A percentile compares a stretch with the other conserved stretches of the same genome.
Evolutionary conservation across 2,329 filamentous ascomycete genomes (phyloP).

Genomic region (Fusarium incarnatum): DNA sequence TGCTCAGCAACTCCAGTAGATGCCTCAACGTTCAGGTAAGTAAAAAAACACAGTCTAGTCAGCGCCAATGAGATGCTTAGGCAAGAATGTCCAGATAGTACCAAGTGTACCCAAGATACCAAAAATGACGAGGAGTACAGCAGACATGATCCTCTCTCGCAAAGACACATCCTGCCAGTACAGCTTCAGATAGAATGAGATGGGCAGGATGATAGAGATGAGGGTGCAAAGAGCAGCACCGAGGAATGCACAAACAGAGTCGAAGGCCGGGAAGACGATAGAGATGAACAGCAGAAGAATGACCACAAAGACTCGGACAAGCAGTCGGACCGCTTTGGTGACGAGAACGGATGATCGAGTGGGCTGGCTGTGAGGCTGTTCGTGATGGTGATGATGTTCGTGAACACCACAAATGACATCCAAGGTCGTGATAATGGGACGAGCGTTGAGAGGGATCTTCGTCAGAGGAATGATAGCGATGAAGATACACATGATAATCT

Average conservation of each 20-base stretch:
- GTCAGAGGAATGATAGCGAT: slow-evolving; percentile 94
- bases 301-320: slow-evolving; percentile 75
- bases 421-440: slow-evolving; percentile 86
- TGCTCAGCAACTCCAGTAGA: slow-evolving; percentile 21
- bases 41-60: slow-evolving; percentile 42
- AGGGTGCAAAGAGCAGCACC: slow-evolving; percentile 92
- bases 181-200: slow-evolving; percentile 90
- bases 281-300: slow-evolving; percentile 81
- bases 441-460: slow-evolving; percentile 91
- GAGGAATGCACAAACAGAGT: slow-evolving; percentile 91
- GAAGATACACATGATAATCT: slow-evolving; percentile 84
- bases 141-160: slow-evolving; percentile 74
- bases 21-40: slow-evolving; percentile 6
- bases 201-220: slow-evolving; percentile 90
- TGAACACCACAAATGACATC: slow-evolving; percentile 85
- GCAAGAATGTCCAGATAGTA: slow-evolving; percentile 89
- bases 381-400: slow-evolving; percentile 54
- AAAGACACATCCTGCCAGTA: slow-evolving; percentile 78
- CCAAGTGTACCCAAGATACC: slow-evolving; percentile 77
- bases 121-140: slow-evolving; percentile 76
- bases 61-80: slow-evolving; percentile 76
- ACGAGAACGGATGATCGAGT: slow-evolving; percentile 57
- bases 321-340: slow-evolving; percentile 61
- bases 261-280: slow-evolving; percentile 78
- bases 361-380: slow-evolving; percentile 42